Evolutionary conservation across 176 grass and related monocot species (phyloP).

Genomic region (Pontederia crassipes): DNA sequence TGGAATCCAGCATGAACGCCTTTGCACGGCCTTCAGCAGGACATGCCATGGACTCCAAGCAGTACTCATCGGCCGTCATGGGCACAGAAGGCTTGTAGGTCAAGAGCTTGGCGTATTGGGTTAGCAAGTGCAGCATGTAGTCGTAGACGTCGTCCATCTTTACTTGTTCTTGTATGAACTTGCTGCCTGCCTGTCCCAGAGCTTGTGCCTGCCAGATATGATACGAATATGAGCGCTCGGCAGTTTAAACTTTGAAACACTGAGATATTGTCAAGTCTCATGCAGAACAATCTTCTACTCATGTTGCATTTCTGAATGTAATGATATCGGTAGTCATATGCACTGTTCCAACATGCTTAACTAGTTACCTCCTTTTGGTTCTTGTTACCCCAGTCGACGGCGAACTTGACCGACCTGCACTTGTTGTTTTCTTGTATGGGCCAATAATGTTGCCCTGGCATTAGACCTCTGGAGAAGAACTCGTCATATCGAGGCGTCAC

Average conservation of each 20-base stretch:
- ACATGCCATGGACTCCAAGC: conserved; percentile 56
- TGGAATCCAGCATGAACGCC: conserved; percentile 59
- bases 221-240: neutral
- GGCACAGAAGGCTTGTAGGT: conserved; percentile 68
- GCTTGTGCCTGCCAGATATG: conserved; percentile 21
- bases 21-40: neutral
- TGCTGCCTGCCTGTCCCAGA: conserved; percentile 35
- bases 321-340: neutral
- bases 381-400: conserved; percentile 72
- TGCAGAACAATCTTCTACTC: neutral
- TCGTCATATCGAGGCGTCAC: conserved; percentile 42
- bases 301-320: neutral
- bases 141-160: conserved; percentile 79
- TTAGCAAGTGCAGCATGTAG: conserved; percentile 85
- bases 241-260: too few relatives aligned
- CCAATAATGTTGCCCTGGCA: conserved; percentile 66
- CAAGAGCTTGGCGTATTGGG: conserved; percentile 45
- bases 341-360: neutral
- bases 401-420: conserved; percentile 50
- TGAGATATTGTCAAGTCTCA: neutral
- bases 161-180: conserved; percentile 40
- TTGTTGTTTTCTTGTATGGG: conserved; percentile 31
- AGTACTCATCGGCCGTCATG: conserved; percentile 47
- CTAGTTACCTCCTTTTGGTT: conserved; percentile 34
- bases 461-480: conserved; percentile 60